phyloP scores from a whole-genome alignment of 768 basidiomycete genomes.

The Amanita rimosa region DNA sequence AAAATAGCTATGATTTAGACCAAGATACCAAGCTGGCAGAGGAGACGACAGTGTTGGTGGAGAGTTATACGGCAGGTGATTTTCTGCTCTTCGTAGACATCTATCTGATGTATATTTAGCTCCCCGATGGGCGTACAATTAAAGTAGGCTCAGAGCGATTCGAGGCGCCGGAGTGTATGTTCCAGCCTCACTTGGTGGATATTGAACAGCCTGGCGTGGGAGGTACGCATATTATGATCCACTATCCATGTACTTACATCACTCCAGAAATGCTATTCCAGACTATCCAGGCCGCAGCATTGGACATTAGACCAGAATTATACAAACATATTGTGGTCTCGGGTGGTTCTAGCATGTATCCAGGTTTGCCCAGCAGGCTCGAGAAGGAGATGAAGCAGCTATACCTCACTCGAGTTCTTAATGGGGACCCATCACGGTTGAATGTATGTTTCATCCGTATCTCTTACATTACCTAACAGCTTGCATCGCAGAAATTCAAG shows the following conservation, averaged over 20 bases:
- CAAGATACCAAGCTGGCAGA: constrained; percentile 87
- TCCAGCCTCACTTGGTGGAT: constrained; percentile 97
- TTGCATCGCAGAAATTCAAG: constrained; percentile 85
- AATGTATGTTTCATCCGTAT: constrained; percentile 47
- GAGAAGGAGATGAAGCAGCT: constrained; percentile 99
- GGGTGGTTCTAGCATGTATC: constrained; percentile 98
- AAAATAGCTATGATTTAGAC: constrained; percentile 87
- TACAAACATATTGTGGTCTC: constrained; percentile 98
- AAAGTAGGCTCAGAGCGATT: constrained; percentile 98
- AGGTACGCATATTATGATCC: constrained; percentile 30
- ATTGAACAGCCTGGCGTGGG: constrained; percentile 95
- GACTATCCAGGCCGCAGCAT: constrained; percentile 85
- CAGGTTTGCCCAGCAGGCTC: constrained; percentile 89
- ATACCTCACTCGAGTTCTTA: constrained; percentile 85
- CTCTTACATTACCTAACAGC: background rate
- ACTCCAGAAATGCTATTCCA: constrained; percentile 86
- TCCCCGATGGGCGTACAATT: constrained; percentile 92
- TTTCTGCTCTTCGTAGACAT: background rate
- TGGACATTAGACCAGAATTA: constrained; percentile 82
- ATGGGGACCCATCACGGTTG: constrained; percentile 70
- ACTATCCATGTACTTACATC: background rate
- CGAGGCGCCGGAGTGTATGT: constrained; percentile 99
- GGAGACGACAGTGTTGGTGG: constrained; percentile 93
- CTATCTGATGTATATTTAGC: constrained; percentile 27
- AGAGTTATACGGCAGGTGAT: constrained; percentile 74